Base-by-base conservation (phyloP, 192 early-diverging fungal genomes). In the Dissophora globulifera region DNA sequence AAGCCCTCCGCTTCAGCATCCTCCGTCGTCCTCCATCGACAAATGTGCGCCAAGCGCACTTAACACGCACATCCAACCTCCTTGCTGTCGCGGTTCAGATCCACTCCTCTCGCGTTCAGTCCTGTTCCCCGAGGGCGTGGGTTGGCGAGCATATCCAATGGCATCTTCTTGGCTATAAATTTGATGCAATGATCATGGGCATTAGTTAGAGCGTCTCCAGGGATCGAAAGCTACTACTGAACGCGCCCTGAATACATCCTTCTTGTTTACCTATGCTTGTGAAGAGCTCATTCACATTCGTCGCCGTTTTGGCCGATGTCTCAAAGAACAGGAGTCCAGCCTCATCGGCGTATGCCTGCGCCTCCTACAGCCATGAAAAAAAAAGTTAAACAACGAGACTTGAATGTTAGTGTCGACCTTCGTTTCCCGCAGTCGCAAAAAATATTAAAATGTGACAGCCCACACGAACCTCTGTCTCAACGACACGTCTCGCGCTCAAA, bases 151-250 rank as follows among this genome's bases (percentile, higher is more conserved):
- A 85, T 84, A 59, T 86, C 88, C 52, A 87, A 79, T 32, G 92
- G 92, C 67, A 92, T 87, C 67, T 85, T 90, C 82, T 83, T 87
- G 33, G 92, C 91, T n/a, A n/a, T n/a, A n/a, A n/a, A n/a, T n/a
- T n/a, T n/a, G n/a, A n/a, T n/a, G n/a, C n/a, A n/a, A n/a, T n/a
- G n/a, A n/a, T n/a, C n/a, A n/a, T n/a, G n/a, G n/a, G n/a, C n/a
- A n/a, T n/a, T n/a, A n/a, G n/a, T n/a, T n/a, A n/a, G n/a, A n/a
- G n/a, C n/a, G n/a, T n/a, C n/a, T n/a, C n/a, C n/a, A n/a, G n/a
- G n/a, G n/a, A n/a, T n/a, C n/a, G n/a, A n/a, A n/a, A n/a, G n/a
- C n/a, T n/a, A n/a, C n/a, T n/a, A n/a, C n/a, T n/a, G n/a, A n/a
- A n/a, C n/a, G n/a, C n/a, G n/a, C n/a, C n/a, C n/a, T n/a, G n/a